Conservation (phyloP, 768 basidiomycete species). For the Russula virescens region DNA sequence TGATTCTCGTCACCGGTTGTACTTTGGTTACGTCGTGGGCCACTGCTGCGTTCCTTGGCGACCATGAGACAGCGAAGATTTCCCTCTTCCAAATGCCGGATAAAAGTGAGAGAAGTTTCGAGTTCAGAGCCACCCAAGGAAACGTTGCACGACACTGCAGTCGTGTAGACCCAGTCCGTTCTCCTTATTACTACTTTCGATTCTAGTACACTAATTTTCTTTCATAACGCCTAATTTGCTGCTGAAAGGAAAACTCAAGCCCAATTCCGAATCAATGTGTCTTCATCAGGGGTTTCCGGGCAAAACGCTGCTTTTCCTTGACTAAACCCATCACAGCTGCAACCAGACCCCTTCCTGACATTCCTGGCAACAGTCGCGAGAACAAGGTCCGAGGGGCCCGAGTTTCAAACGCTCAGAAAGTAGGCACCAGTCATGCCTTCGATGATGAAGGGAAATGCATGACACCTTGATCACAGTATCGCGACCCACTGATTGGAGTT, state of each 20-base stretch:
- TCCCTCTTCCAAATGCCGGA: not conserved
- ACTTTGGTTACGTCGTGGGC: slow-evolving; percentile 7
- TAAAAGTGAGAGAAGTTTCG: too few species aligned
- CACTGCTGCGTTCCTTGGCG: not conserved
- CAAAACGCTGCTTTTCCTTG: slow-evolving; percentile 2
- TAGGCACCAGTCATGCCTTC: too few species aligned
- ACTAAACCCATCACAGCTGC: not conserved
- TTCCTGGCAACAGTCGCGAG: not conserved
- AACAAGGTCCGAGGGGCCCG: not conserved
- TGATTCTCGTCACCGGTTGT: slow-evolving; percentile 13
- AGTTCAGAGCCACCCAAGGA: too few species aligned
- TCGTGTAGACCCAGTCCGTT: not conserved
- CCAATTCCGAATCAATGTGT: not conserved
- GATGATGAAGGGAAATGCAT: too few species aligned
- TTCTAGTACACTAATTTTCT: not conserved
- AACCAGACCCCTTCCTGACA: not conserved
- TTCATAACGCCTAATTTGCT: too few species aligned
- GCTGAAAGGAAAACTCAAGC: too few species aligned
- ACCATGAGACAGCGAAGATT: not conserved
- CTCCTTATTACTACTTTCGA: not conserved
- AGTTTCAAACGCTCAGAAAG: not conserved
- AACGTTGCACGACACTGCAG: not conserved
- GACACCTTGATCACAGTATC: too few species aligned
- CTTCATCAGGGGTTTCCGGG: slow-evolving; percentile 4
- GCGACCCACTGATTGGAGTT: too few species aligned